Percentiles rank a stretch among this genome's conserved stretches.
Conservation (phyloP, 73 alveolate species). For the Paramecium caudatum region DNA sequence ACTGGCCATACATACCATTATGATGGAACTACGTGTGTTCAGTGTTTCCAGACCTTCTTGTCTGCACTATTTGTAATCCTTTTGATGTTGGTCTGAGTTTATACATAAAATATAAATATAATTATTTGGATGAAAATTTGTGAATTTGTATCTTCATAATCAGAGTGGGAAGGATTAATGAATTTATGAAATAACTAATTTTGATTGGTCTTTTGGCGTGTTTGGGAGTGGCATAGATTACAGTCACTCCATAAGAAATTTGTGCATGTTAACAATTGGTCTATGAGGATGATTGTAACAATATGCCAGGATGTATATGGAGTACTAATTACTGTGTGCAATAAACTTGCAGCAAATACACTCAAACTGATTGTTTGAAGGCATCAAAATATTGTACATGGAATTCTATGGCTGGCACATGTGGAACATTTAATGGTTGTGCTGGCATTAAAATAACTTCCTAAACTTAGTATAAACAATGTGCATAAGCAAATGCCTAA, state of each 20-base stretch:
- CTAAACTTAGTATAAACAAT: not conserved
- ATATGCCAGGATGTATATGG: slow-evolving; percentile 10
- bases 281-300: not conserved
- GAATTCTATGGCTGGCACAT: not conserved
- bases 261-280: not conserved
- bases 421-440: not conserved
- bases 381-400: not conserved
- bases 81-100: too few relatives aligned
- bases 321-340: too few relatives aligned
- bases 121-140: too few relatives aligned
- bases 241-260: not conserved
- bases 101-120: too few relatives aligned
- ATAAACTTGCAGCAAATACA: too few relatives aligned
- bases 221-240: not conserved
- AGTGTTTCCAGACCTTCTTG: not conserved
- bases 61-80: too few relatives aligned
- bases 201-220: not conserved
- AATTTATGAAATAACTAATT: not conserved
- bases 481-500: not conserved
- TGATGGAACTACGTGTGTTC: not conserved
- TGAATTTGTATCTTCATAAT: too few relatives aligned
- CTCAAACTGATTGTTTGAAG: not conserved
- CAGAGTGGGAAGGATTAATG: too few relatives aligned
- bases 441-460: not conserved
- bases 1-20: not conserved